Base-by-base conservation (phyloP, 2,329 filamentous ascomycete genomes). In the Tolypocladium pustulatum region DNA sequence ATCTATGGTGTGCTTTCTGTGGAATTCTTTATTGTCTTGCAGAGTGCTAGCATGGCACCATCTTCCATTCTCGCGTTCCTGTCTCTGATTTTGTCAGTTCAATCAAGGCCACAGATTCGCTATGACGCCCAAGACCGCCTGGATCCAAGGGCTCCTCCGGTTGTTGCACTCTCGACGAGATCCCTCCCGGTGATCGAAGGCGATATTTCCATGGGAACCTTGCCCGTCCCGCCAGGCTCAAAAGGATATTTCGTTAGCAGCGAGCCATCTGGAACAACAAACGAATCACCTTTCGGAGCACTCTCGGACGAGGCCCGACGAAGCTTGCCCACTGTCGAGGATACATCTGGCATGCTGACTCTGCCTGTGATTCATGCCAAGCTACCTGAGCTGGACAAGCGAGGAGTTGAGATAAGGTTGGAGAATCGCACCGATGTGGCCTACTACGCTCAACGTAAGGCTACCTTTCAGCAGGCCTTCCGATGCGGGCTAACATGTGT, bases 341-440 rank as follows among this genome's bases (percentile, higher is more conserved):
- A 57, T 6, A 54, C 62, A 2, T 54, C 62, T 2, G 63, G 66
- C 10, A 63, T 65, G 2, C 25, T 71, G 15, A 68, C 68, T 1
- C 61, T 72, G 56, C 66, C 71, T 36, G 68, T 72, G 1, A 63
- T 70, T 20, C 65, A 68, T 55, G 68, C 68, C 20, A 63, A 65
- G 55, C 65, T 65, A 56, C 64, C 71, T 6, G 64, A 65, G 25
- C 60, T 80, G 57, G 66, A 70, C 52, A 74, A 75, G 51, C 72
- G 78, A 37, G 74, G 73, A 22, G 69, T 78, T 46, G 74, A 78
- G 54, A 67, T 79, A 3, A 67, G 73, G 55, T 68, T 82, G 34
- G 75, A 77, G 37, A 81, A 81, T 68, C 73, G 79, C 22, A 76
- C 77, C 4, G 79, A 82, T 64, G 74, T 82, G 32, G 79, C 79